Evolutionary conservation across 306 rosid genomes (phyloP), one percentile per base, ranked within the genome.

Genomic region (Oemleria cerasiformis): DNA sequence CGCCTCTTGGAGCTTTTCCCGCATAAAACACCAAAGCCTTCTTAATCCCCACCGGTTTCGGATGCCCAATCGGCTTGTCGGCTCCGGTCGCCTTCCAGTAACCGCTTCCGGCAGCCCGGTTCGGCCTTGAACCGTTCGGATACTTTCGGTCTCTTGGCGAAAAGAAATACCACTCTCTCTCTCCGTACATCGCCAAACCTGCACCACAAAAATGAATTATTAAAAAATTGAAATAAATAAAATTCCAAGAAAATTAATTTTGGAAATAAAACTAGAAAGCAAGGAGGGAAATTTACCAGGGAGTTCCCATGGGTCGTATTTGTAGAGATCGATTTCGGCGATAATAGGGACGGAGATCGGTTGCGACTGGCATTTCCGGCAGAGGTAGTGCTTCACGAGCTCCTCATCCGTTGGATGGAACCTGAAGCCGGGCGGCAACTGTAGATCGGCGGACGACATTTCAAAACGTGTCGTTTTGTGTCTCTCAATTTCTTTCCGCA

Each of bases 41-140:
- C 77, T 95, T 95, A 25, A 95, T 95, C 51, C 97, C 99, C 9
- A 89, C 87, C 65, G 99, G 80, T 69, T 91, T 91, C 1, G 97
- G 99, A 1, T 73, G 48, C 4, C 97, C 96, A 11, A 95, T 95
- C 8, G 99, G 97, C 62, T 95, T 95, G 78, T 91, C 97, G 0
- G 97, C 97, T 5, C 99, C 99, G 49, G 99, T 95, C 50, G 97
- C 99, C 84, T 95, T 95, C 99, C 97, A 95, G 60, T 95, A 95
- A 4, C 99, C 99, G 71, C 78, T 57, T 15, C 99, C 99, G 0
- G 99, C 99, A 4, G 99, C 92, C 81, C 99, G 86, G 78, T 95
- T 95, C 49, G 99, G 96, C 81, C 99, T 79, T 0, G 99, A 95
- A 42, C 99, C 97, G 77, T 95, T 95, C 1, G 99, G 99, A 4